Evolutionary conservation across 306 rosid genomes (phyloP).

Genomic region (Mimosa bimucronata): DNA sequence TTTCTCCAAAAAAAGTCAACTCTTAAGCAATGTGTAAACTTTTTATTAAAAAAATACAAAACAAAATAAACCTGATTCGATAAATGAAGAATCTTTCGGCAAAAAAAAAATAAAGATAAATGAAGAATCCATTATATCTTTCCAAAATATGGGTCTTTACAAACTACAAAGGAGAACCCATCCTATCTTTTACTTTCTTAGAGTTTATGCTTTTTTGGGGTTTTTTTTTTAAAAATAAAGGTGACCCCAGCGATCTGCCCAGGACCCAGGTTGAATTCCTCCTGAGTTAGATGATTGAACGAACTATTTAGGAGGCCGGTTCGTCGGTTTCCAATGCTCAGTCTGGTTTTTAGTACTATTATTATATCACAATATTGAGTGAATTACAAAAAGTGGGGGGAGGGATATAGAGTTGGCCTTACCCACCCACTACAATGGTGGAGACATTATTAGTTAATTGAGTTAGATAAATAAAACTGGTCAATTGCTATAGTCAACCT

Average conservation of each 20-base stretch:
- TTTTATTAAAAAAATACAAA: background rate
- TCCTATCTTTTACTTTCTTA: no score
- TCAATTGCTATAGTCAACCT: background rate
- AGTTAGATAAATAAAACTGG: background rate
- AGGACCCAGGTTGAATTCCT: no score
- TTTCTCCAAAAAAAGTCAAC: no score
- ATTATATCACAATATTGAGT: background rate
- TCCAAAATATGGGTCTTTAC: background rate
- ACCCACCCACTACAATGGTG: background rate
- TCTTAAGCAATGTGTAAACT: background rate
- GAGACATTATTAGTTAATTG: background rate
- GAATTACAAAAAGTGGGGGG: background rate
- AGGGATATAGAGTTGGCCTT: background rate
- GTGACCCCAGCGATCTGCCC: no score
- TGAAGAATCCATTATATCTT: background rate
- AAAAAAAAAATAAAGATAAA: no score
- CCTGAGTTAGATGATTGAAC: no score
- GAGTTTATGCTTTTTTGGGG: no score
- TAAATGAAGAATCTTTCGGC: no score
- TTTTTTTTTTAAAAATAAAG: no score
- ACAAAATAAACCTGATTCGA: background rate
- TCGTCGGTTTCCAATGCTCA: no score
- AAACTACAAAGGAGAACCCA: background rate
- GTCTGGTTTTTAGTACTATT: no score
- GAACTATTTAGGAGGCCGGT: no score